Percentiles rank a stretch among this genome's conserved stretches.
These are phyloP conservation scores for Cucumis melo DNA, from an alignment of 306 rosid species.

Conservation along the genomic window DNA sequence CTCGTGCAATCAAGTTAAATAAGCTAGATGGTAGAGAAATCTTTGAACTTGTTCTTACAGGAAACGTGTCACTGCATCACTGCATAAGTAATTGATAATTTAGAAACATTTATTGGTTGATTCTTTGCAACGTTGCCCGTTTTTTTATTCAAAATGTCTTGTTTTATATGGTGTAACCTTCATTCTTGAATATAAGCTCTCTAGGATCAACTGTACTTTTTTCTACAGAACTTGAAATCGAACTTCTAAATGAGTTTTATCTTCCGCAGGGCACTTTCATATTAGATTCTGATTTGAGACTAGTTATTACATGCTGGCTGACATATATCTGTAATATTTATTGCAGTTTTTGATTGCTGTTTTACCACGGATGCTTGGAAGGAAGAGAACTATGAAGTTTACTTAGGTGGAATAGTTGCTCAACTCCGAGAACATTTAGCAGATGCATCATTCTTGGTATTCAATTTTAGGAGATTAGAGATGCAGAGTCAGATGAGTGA, in stretches of 20 bases:
- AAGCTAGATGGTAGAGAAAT: not conserved
- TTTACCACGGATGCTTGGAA: constrained; percentile 73
- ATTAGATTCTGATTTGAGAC: not conserved
- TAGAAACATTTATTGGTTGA: not conserved
- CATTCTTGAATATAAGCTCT: not conserved
- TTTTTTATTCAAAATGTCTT: not conserved
- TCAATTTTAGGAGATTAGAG: constrained; percentile 64
- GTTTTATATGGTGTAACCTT: not conserved
- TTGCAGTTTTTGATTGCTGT: constrained; percentile 76
- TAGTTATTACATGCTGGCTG: not conserved
- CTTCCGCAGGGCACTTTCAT: not conserved
- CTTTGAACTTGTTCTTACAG: not conserved
- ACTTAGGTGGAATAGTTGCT: constrained; percentile 43
- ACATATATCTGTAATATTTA: not conserved
- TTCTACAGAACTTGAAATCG: not conserved
- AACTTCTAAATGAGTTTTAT: not conserved
- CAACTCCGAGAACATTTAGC: constrained; percentile 49
- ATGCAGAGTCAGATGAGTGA: constrained; percentile 38
- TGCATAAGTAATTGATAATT: not conserved
- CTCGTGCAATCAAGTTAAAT: not conserved
- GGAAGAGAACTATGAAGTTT: constrained; percentile 49
- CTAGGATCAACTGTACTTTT: not conserved
- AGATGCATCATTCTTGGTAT: constrained; percentile 62
- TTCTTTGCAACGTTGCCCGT: not conserved
- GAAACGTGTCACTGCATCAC: not conserved